phyloP scores from a whole-genome alignment of 768 basidiomycete species.

The Termitomyces sp. region DNA sequence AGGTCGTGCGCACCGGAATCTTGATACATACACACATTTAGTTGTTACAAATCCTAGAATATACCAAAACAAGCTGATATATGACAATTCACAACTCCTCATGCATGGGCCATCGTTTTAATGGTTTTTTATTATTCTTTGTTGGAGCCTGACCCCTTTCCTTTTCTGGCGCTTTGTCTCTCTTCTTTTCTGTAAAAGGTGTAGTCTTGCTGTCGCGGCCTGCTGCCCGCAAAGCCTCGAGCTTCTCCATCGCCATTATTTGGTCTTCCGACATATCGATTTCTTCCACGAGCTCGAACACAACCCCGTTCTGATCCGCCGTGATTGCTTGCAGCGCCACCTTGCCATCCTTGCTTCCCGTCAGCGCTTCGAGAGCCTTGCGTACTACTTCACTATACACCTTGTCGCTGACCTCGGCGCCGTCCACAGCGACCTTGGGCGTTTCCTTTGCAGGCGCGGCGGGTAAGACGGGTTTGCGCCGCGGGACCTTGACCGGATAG shows the following conservation, averaged over 20 bases:
- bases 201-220: conserved; percentile 43
- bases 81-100: conserved; percentile 15
- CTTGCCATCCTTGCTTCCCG: conserved; percentile 21
- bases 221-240: conserved; percentile 48
- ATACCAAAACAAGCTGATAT: neutral
- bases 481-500: conserved; percentile 48
- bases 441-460: conserved; percentile 25
- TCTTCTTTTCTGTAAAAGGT: conserved; percentile 12
- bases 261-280: conserved; percentile 30
- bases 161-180: conserved; percentile 22
- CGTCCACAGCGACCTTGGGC: conserved; percentile 5
- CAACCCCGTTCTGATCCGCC: conserved; percentile 34
- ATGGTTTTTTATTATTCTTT: conserved; percentile 13
- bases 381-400: conserved; percentile 29
- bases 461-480: conserved; percentile 44
- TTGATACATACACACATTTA: conserved; percentile 1
- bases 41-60: conserved; percentile 6
- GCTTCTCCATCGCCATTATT: conserved; percentile 33
- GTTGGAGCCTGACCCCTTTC: conserved; percentile 12
- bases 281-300: conserved; percentile 43
- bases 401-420: conserved; percentile 13
- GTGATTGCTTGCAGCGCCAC: conserved; percentile 36
- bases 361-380: conserved; percentile 34
- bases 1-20: too few relatives aligned
- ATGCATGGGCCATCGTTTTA: conserved; percentile 7